Evolutionary conservation across 345 rosid genomes (phyloP).

Genomic region (Hibiscus mutabilis): DNA sequence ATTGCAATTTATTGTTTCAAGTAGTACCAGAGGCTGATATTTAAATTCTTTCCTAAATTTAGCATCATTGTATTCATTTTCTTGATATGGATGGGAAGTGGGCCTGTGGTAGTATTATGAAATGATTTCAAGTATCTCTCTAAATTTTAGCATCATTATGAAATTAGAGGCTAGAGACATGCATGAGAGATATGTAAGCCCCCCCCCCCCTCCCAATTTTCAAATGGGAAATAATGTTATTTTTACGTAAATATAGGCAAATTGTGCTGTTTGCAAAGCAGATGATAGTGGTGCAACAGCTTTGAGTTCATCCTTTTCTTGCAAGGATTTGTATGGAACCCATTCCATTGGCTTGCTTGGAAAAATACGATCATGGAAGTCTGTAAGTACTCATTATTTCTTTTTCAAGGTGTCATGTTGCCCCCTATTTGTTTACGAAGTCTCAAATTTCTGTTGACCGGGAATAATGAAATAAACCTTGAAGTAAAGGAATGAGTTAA

Average conservation of each 20-base stretch:
- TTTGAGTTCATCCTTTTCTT: slow-evolving; percentile 75
- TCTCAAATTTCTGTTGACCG: not conserved
- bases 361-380: slow-evolving; percentile 91
- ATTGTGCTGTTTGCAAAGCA: slow-evolving; percentile 88
- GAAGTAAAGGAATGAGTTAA: not conserved
- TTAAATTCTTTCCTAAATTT: not conserved
- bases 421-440: not conserved
- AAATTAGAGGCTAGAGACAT: not conserved
- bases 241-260: slow-evolving; percentile 51
- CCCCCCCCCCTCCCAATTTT: not conserved
- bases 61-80: not conserved
- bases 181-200: not conserved
- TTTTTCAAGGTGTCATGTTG: not conserved
- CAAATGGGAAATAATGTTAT: not conserved
- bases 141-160: too few species aligned
- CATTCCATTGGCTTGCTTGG: slow-evolving; percentile 79
- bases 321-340: slow-evolving; percentile 85
- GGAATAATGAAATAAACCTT: not conserved
- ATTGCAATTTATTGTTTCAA: not conserved
- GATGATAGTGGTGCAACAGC: slow-evolving; percentile 83
- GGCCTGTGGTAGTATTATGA: not conserved
- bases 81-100: not conserved
- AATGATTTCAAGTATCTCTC: not conserved
- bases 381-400: slow-evolving; percentile 47
- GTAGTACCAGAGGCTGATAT: not conserved